A percentile compares a stretch with the other conserved stretches of the same genome.
phyloP scores from a whole-genome alignment of 2,329 filamentous ascomycete species.

The Trichoderma arundinaceum region DNA sequence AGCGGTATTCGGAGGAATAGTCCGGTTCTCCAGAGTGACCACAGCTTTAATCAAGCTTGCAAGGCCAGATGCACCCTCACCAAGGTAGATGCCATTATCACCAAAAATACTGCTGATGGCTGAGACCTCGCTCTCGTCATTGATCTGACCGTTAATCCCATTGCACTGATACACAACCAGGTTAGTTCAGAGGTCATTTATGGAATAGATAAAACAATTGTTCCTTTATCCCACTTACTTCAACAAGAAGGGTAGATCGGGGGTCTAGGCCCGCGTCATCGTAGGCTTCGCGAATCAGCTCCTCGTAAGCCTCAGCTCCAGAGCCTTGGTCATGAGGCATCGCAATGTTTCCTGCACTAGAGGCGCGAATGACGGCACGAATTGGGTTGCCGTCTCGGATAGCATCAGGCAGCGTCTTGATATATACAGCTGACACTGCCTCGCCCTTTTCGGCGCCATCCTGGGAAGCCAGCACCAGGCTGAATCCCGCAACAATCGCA shows the following conservation, averaged over 20 bases:
- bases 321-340: neutral
- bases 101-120: slow-evolving; percentile 11
- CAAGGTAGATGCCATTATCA: neutral
- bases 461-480: neutral
- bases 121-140: neutral
- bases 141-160: neutral
- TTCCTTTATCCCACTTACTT: slow-evolving; percentile 31
- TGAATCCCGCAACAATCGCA: slow-evolving; percentile 24
- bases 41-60: slow-evolving; percentile 42
- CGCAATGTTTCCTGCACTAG: slow-evolving; percentile 44
- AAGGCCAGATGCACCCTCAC: slow-evolving; percentile 40
- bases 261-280: slow-evolving; percentile 12
- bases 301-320: neutral
- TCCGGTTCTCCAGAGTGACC: slow-evolving; percentile 39
- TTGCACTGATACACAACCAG: neutral
- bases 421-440: slow-evolving; percentile 46
- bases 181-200: neutral
- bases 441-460: slow-evolving; percentile 38
- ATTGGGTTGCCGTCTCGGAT: slow-evolving; percentile 49
- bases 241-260: neutral
- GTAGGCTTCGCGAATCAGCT: slow-evolving; percentile 25
- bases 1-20: slow-evolving; percentile 39
- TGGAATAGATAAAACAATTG: neutral
- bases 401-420: slow-evolving; percentile 51
- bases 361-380: slow-evolving; percentile 42